Conservation (phyloP, 495 filamentous ascomycete genomes). For the Poronia punctata region DNA sequence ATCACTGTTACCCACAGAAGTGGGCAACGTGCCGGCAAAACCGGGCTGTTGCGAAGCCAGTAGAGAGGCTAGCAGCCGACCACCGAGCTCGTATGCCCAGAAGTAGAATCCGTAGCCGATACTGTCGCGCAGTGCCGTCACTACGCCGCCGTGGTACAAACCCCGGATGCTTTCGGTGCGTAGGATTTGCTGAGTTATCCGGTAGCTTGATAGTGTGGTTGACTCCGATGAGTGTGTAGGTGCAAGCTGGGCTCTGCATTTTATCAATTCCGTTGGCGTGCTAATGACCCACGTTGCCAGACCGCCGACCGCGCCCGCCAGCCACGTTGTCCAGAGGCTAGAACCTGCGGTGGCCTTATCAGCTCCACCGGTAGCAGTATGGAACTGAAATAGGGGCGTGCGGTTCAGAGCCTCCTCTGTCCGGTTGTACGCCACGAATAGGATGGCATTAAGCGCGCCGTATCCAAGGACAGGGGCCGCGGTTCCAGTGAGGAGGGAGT, state of each 20-base stretch:
- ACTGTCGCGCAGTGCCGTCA: slow-evolving; percentile 75
- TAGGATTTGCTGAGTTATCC: slow-evolving; percentile 54
- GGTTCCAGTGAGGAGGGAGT: slow-evolving; percentile 47
- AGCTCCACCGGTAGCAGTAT: not conserved
- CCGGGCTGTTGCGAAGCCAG: not conserved
- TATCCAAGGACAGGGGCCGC: slow-evolving; percentile 80
- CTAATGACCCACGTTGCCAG: slow-evolving; percentile 74
- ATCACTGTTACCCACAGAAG: not conserved
- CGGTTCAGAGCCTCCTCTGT: slow-evolving; percentile 50
- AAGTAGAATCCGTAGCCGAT: slow-evolving; percentile 94
- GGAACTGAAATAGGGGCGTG: not conserved
- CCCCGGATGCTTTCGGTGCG: slow-evolving; percentile 57
- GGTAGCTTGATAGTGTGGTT: slow-evolving; percentile 42
- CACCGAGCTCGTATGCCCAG: slow-evolving; percentile 74
- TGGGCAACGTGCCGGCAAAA: not conserved
- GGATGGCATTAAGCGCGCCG: slow-evolving; percentile 79
- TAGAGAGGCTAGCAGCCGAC: slow-evolving; percentile 40
- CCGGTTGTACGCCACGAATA: slow-evolving; percentile 82
- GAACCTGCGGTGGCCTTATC: not conserved
- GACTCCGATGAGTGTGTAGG: slow-evolving; percentile 16
- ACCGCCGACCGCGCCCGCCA: slow-evolving; percentile 70
- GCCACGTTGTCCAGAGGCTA: slow-evolving; percentile 54
- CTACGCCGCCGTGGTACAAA: slow-evolving; percentile 66
- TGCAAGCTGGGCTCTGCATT: slow-evolving; percentile 69
- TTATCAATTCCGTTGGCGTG: slow-evolving; percentile 80